Percentiles rank a stretch among this genome's conserved stretches.
phyloP scores from a whole-genome alignment of 495 filamentous ascomycete genomes.

The Penicillium parvum region DNA sequence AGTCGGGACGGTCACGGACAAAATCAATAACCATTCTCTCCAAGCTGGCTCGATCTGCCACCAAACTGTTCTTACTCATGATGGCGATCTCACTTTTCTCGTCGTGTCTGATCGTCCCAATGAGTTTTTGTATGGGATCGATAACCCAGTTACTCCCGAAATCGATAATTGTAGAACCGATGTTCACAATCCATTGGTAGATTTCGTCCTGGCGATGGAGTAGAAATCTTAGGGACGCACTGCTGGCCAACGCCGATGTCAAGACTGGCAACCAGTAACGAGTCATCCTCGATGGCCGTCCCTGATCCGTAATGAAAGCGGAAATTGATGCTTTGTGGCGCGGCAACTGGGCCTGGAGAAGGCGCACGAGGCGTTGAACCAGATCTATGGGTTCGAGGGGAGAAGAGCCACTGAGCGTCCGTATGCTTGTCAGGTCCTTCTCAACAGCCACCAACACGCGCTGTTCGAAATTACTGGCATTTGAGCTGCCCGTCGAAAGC shows the following conservation, averaged over 20 bases:
- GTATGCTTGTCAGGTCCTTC: slow-evolving; percentile 49
- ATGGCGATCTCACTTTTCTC: slow-evolving; percentile 87
- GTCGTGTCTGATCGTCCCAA: slow-evolving; percentile 90
- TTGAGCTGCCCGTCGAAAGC: slow-evolving; percentile 37
- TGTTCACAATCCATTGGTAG: slow-evolving; percentile 65
- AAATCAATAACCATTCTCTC: slow-evolving; percentile 99
- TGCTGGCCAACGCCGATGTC: slow-evolving; percentile 62
- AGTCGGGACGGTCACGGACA: slow-evolving; percentile 66
- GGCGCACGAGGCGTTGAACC: slow-evolving; percentile 59
- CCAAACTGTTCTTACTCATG: slow-evolving; percentile 86
- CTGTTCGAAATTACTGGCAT: slow-evolving; percentile 66
- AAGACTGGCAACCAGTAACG: slow-evolving; percentile 83
- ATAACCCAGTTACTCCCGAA: slow-evolving; percentile 97
- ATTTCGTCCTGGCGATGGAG: slow-evolving; percentile 68
- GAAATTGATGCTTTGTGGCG: slow-evolving; percentile 50
- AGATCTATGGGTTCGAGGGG: slow-evolving; percentile 44
- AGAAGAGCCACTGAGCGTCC: slow-evolving; percentile 21
- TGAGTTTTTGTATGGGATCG: slow-evolving; percentile 72
- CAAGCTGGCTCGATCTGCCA: slow-evolving; percentile 82
- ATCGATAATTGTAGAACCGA: slow-evolving; percentile 73
- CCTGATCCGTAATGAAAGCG: slow-evolving; percentile 51
- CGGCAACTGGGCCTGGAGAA: slow-evolving; percentile 59
- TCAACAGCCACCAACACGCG: slow-evolving; percentile 61
- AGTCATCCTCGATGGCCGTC: slow-evolving; percentile 68
- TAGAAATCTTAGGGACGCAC: slow-evolving; percentile 73